A percentile compares a stretch with the other conserved stretches of the same genome.
These are phyloP conservation scores for Ciborinia camelliae DNA, from an alignment of 2,329 filamentous ascomycete species.

Conservation along the genomic window DNA sequence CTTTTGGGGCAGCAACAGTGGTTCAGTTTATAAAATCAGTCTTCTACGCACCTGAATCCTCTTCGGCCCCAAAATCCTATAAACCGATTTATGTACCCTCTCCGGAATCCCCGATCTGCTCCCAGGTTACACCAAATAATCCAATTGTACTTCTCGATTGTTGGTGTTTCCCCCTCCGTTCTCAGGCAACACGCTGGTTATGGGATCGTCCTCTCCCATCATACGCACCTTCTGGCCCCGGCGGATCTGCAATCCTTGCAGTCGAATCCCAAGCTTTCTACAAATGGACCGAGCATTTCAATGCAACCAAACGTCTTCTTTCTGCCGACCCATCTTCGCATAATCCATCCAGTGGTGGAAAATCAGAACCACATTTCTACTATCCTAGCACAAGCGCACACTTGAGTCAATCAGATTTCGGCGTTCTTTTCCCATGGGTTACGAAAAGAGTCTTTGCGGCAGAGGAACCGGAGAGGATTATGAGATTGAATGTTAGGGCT, in stretches of 20 bases:
- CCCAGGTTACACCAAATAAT: constrained; percentile 65
- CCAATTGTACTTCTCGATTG: constrained; percentile 72
- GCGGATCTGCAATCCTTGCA: constrained; percentile 60
- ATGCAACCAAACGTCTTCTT: constrained; percentile 63
- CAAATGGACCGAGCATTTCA: constrained; percentile 72
- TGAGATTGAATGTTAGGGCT: constrained; percentile 58
- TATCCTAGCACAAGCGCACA: constrained; percentile 74
- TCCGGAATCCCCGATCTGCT: constrained; percentile 51
- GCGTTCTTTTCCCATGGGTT: constrained; percentile 73
- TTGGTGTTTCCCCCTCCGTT: constrained; percentile 72
- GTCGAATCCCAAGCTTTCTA: constrained; percentile 75
- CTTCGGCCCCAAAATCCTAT: constrained; percentile 46
- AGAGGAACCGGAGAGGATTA: constrained; percentile 54
- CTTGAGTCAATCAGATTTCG: constrained; percentile 80
- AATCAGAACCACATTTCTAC: constrained; percentile 61
- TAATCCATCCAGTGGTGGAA: constrained; percentile 32
- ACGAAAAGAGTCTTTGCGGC: constrained; percentile 56
- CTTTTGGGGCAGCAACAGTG: constrained; percentile 72
- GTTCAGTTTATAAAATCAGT: constrained; percentile 77
- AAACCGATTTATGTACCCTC: constrained; percentile 60
- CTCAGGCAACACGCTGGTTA: constrained; percentile 59
- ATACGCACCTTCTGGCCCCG: constrained; percentile 53
- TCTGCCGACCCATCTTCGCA: constrained; percentile 52
- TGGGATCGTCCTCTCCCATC: constrained; percentile 70
- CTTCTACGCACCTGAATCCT: constrained; percentile 55